These are phyloP conservation scores for Dalechampia spathulata DNA, from an alignment of 441 rosid species.

Conservation along the genomic window DNA sequence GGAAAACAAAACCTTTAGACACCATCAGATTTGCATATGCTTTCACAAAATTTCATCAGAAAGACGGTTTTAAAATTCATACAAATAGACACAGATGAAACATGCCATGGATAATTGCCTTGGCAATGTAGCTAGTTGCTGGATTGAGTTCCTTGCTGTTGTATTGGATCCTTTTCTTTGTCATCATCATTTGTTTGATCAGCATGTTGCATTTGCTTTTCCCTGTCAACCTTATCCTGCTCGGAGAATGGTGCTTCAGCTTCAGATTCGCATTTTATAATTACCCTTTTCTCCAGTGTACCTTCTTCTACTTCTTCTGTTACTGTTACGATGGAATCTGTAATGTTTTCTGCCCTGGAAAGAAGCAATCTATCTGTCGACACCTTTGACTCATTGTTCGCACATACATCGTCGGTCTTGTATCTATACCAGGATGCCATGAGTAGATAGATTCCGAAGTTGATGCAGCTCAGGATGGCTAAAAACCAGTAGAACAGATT, in stretches of 20 bases:
- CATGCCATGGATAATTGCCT: background rate
- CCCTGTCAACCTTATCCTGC: background rate
- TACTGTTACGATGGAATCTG: background rate
- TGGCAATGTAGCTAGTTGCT: background rate
- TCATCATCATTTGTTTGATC: background rate
- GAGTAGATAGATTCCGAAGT: slow-evolving; percentile 27
- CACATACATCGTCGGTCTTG: slow-evolving; percentile 16
- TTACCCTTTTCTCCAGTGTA: background rate
- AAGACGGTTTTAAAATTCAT: background rate
- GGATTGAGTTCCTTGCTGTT: background rate
- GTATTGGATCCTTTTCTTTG: background rate
- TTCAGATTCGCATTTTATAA: background rate
- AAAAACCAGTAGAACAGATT: slow-evolving; percentile 38
- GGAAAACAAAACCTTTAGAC: background rate
- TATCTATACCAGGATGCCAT: slow-evolving; percentile 57
- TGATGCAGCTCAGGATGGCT: slow-evolving; percentile 37
- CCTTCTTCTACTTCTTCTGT: background rate
- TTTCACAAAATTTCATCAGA: background rate
- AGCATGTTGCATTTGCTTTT: background rate
- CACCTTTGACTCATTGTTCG: background rate
- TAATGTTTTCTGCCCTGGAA: slow-evolving; percentile 2
- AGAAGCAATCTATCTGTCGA: background rate
- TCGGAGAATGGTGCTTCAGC: background rate
- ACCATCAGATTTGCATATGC: background rate
- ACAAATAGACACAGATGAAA: background rate